phyloP scores from a whole-genome alignment of 2,329 filamentous ascomycete species.

The Helotiales sp. region DNA sequence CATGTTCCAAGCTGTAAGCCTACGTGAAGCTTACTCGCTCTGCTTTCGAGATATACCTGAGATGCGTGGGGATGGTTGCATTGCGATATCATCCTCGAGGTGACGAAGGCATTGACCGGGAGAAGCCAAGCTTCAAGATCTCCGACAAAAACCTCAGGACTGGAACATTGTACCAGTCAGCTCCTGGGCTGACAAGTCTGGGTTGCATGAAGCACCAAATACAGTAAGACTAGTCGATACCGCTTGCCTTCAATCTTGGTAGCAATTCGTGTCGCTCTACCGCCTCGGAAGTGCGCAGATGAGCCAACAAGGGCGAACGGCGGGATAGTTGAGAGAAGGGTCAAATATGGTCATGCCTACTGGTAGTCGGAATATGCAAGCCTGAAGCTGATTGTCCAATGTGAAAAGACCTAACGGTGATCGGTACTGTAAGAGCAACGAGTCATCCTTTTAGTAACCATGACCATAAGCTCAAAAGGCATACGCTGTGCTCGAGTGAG shows the following conservation, averaged over 20 bases:
- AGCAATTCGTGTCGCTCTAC: neutral
- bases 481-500: neutral
- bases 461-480: neutral
- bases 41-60: neutral
- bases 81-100: neutral
- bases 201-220: neutral
- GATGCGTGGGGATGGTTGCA: neutral
- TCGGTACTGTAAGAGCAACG: neutral
- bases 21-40: neutral
- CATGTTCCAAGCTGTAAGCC: neutral
- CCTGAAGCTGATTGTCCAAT: neutral
- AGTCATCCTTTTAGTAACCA: neutral
- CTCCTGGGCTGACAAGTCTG: neutral
- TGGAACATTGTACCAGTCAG: neutral
- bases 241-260: neutral
- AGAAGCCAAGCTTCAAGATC: constrained; percentile 3
- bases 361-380: neutral
- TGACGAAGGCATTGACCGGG: constrained; percentile 12
- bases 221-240: neutral
- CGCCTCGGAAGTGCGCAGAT: neutral
- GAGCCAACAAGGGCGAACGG: neutral
- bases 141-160: neutral
- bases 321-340: neutral
- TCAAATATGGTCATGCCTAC: neutral
- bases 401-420: neutral